A percentile compares a stretch with the other conserved stretches of the same genome.
Evolutionary conservation across 179 eudicot genomes (phyloP).

Genomic region (Sideroxylon spinosum): DNA sequence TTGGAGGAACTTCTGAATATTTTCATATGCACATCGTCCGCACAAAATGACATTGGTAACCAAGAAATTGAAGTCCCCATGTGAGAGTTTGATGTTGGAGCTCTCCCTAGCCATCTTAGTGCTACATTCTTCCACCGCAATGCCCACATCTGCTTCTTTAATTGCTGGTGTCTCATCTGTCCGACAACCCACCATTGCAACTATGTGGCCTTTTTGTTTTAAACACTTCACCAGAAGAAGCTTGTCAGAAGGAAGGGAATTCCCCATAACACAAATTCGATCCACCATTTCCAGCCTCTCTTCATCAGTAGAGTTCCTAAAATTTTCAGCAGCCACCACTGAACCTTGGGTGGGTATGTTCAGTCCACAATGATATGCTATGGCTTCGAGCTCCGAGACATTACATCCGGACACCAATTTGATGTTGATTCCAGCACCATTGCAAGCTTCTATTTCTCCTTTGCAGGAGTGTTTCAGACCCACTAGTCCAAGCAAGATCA

Average conservation of each 20-base stretch:
- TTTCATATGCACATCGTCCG: constrained; percentile 20
- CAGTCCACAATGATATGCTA: constrained; percentile 5
- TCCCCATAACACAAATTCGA: constrained; percentile 5
- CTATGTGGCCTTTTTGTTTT: constrained; percentile 8
- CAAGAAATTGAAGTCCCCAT: background rate
- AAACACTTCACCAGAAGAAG: constrained; percentile 15
- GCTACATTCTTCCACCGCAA: constrained; percentile 4
- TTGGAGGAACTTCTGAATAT: constrained; percentile 26
- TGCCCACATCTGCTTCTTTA: constrained; percentile 11
- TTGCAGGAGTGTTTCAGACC: background rate
- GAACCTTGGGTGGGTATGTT: background rate
- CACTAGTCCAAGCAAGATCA: background rate
- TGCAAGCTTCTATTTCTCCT: background rate
- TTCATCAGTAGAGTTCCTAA: background rate
- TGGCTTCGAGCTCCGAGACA: constrained; percentile 1
- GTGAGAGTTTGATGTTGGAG: background rate
- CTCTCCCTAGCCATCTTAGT: background rate
- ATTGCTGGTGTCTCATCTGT: constrained; percentile 9
- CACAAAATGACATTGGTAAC: background rate
- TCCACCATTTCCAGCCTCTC: constrained; percentile 13
- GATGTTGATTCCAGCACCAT: constrained; percentile 1
- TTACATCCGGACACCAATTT: background rate
- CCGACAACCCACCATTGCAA: background rate
- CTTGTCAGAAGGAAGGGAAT: constrained; percentile 2
- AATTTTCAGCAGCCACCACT: background rate